Conservation (phyloP, 768 basidiomycete genomes). For the Calocybe indica region DNA sequence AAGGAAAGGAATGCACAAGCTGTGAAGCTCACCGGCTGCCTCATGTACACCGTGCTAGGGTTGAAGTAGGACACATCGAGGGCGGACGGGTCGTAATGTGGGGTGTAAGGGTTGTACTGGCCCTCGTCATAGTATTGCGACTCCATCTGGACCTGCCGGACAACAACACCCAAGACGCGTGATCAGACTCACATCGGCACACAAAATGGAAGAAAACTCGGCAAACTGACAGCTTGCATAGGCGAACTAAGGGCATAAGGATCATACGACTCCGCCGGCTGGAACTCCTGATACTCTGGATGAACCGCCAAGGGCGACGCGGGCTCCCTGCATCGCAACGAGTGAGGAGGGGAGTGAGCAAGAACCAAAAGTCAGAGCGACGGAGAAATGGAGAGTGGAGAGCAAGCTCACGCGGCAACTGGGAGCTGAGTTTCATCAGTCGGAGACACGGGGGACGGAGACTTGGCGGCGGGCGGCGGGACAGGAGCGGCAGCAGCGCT, state of each 20-base stretch:
- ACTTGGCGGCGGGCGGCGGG: slow-evolving; percentile 19
- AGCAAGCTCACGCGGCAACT: too few species aligned
- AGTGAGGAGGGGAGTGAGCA: slow-evolving; percentile 13
- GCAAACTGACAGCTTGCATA: too few species aligned
- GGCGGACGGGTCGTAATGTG: slow-evolving; percentile 31
- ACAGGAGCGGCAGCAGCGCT: slow-evolving; percentile 24
- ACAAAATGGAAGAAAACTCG: not conserved
- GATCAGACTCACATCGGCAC: not conserved
- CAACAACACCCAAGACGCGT: not conserved
- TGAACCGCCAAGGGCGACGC: slow-evolving; percentile 4
- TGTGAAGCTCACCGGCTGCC: slow-evolving; percentile 60
- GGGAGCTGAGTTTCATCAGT: slow-evolving; percentile 7
- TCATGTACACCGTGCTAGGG: slow-evolving; percentile 40
- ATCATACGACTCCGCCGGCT: slow-evolving; percentile 15
- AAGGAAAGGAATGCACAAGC: slow-evolving; percentile 1
- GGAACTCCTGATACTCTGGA: slow-evolving; percentile 13
- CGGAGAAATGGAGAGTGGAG: too few species aligned
- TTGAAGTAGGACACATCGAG: slow-evolving; percentile 36
- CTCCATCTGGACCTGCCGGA: slow-evolving; percentile 16
- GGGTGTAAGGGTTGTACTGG: slow-evolving; percentile 21
- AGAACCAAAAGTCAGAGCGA: not conserved
- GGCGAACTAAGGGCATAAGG: slow-evolving; percentile 10
- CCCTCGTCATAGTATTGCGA: slow-evolving; percentile 21
- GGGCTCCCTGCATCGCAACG: not conserved
- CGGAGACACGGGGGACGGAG: slow-evolving; percentile 12